A percentile compares a stretch with the other conserved stretches of the same genome.
Evolutionary conservation across 495 filamentous ascomycete species (phyloP).

Genomic region (Staphylotrichum tortipilum): DNA sequence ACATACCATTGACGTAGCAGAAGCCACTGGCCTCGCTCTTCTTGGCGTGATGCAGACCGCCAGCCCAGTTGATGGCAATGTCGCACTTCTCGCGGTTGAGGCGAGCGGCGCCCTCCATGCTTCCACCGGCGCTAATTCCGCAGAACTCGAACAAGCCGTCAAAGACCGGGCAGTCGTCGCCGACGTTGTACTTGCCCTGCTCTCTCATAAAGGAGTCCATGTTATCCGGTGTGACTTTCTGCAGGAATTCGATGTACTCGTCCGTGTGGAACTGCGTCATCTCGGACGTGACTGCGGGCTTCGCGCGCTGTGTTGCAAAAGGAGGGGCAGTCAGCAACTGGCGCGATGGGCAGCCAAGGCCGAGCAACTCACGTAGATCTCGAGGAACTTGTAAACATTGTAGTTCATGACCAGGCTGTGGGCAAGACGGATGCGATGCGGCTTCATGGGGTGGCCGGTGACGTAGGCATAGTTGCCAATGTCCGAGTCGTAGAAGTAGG

Average conservation of each 20-base stretch:
- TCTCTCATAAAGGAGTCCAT: constrained; percentile 92
- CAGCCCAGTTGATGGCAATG: constrained; percentile 98
- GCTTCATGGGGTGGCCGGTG: constrained; percentile 98
- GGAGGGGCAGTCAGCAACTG: too few relatives aligned
- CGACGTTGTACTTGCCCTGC: constrained; percentile 94
- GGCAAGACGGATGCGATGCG: constrained; percentile 92
- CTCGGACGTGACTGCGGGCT: constrained; percentile 88
- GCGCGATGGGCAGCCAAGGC: background rate
- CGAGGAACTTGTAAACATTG: constrained; percentile 95
- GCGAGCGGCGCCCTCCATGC: constrained; percentile 91
- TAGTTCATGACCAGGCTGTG: constrained; percentile 99
- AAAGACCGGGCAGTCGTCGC: constrained; percentile 96
- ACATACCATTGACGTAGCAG: constrained; percentile 91
- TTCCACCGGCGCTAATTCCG: constrained; percentile 92
- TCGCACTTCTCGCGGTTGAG: constrained; percentile 92
- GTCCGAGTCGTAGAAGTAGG: constrained; percentile 97
- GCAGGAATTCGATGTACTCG: constrained; percentile 97
- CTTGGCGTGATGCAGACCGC: constrained; percentile 95
- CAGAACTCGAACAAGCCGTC: constrained; percentile 98
- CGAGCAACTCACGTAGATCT: constrained; percentile 75
- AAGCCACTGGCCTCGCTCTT: constrained; percentile 90
- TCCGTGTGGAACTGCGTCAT: constrained; percentile 99
- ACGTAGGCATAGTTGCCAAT: constrained; percentile 97
- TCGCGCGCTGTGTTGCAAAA: constrained; percentile 85
- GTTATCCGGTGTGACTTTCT: constrained; percentile 94